Evolutionary conservation across 345 rosid genomes (phyloP), one percentile per base, ranked within the genome.

Genomic region (Salix caprea): DNA sequence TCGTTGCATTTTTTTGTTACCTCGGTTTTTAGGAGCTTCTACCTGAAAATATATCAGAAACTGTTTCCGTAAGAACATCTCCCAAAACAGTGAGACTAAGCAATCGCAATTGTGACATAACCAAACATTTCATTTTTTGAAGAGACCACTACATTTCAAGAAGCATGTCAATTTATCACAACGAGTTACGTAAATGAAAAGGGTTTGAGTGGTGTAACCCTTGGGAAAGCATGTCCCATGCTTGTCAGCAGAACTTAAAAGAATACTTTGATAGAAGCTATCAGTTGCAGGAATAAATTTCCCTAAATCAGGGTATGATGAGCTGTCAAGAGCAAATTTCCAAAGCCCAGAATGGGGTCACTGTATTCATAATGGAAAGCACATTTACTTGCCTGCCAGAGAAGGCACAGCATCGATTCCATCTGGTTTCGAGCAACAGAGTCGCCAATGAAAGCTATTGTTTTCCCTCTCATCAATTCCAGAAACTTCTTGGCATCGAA

Each of bases 341-440:
- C 66, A 69, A 48, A 24, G 1, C 28, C 52, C 67, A 76, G 19
- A 37, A 5, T 68, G 30, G 34, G 28, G 26, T 18, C 28, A 5
- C 69, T 39, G 15, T 30, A 58, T 15, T 73, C 23, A 28, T 23
- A 10, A 44, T 14, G 68, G 61, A 67, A 10, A 67, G 23, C 13
- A 39, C 16, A 52, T 32, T 30, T 24, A 87, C 90, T 89, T 85
- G 86, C 99, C 98, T 93, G 99, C 98, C 98, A 96, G 61, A 96
- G 97, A 89, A 96, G 93, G 85, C 99, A 96, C 81, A 96, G 12
- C 91, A 96, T 83, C 24, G 99, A 92, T 75, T 96, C 99, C 98
- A 94, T 94, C 85, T 96, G 99, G 78, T 96, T 96, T 73, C 97
- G 97, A 81, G 99, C 98, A 74, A 96, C 97, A 42, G 97, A 94